These are phyloP conservation scores for Heterotrichella gracilis DNA, from an alignment of 352 stramenopile genomes.

Conservation along the genomic window DNA sequence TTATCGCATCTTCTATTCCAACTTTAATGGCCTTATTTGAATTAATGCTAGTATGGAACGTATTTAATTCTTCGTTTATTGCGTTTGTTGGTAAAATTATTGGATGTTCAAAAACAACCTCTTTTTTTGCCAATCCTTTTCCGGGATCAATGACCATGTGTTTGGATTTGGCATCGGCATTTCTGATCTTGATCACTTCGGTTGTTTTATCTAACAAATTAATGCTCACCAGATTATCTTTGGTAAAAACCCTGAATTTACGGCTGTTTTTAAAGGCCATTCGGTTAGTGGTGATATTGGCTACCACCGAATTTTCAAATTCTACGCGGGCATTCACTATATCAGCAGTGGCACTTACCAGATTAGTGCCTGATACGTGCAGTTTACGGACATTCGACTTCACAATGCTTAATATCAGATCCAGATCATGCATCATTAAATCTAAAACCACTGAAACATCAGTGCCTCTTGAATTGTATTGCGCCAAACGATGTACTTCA, in stretches of 20 bases:
- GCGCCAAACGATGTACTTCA: background rate
- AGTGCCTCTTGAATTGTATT: background rate
- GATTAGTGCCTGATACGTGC: background rate
- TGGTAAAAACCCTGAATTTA: background rate
- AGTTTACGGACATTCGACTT: background rate
- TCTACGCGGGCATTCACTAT: background rate
- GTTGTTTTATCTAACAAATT: conserved; percentile 1
- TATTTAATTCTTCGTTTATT: conserved; percentile 7
- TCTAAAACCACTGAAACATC: background rate
- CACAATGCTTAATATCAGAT: background rate
- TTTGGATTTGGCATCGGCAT: background rate
- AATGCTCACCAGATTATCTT: background rate
- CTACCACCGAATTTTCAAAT: background rate
- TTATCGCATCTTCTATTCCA: background rate
- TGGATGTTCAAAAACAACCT: conserved; percentile 1
- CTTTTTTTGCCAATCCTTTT: background rate
- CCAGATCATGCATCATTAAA: background rate
- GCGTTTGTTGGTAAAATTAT: conserved; percentile 7
- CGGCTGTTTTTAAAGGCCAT: background rate
- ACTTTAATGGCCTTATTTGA: background rate
- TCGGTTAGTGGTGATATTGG: background rate
- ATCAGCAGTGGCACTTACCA: background rate
- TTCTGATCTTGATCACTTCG: background rate
- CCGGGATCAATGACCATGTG: background rate
- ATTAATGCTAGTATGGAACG: background rate